Evolutionary conservation across 2,329 filamentous ascomycete species (phyloP).

Genomic region (Clarireedia homoeocarpa): DNA sequence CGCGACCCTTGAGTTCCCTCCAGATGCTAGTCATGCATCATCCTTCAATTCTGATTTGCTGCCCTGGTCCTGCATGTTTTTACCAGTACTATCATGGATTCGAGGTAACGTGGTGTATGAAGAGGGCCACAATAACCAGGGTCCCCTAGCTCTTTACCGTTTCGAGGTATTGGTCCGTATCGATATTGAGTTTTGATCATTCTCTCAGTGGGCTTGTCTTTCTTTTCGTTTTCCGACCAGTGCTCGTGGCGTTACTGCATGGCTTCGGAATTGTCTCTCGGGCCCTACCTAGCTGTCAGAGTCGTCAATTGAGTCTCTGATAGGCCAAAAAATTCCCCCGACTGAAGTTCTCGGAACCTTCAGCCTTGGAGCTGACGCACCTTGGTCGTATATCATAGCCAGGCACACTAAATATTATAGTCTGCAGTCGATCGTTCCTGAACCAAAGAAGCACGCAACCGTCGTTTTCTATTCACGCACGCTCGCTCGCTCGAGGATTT

Average conservation of each 20-base stretch:
- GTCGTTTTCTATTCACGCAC: conserved; percentile 11
- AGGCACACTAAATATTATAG: conserved; percentile 7
- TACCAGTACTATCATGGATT: not conserved
- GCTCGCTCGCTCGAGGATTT: conserved; percentile 21
- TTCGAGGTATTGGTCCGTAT: conserved; percentile 10
- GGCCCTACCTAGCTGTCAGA: not conserved
- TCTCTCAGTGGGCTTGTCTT: conserved; percentile 7
- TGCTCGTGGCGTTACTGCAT: conserved; percentile 12
- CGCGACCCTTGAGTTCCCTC: not conserved
- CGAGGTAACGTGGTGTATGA: conserved; percentile 7
- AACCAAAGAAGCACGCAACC: conserved; percentile 14
- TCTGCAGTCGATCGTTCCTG: conserved; percentile 13
- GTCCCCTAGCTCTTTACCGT: conserved; percentile 24
- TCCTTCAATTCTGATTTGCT: not conserved
- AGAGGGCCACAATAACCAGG: conserved; percentile 8
- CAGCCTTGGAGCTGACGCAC: conserved; percentile 5
- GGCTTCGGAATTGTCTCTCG: conserved; percentile 12
- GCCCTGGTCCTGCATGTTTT: conserved; percentile 2
- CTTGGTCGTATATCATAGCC: conserved; percentile 6
- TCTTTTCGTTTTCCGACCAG: conserved; percentile 12
- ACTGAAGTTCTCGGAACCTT: not conserved
- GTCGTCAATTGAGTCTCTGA: not conserved
- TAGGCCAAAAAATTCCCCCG: not conserved
- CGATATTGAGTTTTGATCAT: conserved; percentile 4
- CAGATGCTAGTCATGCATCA: not conserved